phyloP scores from a whole-genome alignment of 495 filamentous ascomycete genomes.

The Chlorociboria aeruginascens region DNA sequence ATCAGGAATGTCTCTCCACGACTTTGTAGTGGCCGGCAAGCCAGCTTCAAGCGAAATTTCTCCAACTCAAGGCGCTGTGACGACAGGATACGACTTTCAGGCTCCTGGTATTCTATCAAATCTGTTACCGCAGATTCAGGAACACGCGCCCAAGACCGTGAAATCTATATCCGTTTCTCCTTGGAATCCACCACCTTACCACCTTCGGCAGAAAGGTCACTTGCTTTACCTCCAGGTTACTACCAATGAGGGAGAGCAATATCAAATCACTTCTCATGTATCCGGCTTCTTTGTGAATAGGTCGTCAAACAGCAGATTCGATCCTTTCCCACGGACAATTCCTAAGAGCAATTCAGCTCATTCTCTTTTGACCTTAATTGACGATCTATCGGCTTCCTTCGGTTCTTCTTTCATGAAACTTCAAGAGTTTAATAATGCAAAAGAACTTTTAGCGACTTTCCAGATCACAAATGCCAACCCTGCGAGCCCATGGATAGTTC shows the following conservation, averaged over 20 bases:
- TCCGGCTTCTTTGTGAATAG: slow-evolving; percentile 96
- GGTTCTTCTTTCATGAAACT: slow-evolving; percentile 55
- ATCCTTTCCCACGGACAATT: slow-evolving; percentile 62
- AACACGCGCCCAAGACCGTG: slow-evolving; percentile 69
- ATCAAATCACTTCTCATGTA: slow-evolving; percentile 85
- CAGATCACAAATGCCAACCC: slow-evolving; percentile 90
- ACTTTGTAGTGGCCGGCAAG: slow-evolving; percentile 47
- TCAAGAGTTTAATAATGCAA: slow-evolving; percentile 68
- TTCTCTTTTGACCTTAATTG: slow-evolving; percentile 74
- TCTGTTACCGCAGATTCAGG: slow-evolving; percentile 53
- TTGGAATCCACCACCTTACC: slow-evolving; percentile 94
- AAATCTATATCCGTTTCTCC: slow-evolving; percentile 79
- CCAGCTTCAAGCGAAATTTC: slow-evolving; percentile 21
- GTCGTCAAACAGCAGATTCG: slow-evolving; percentile 81
- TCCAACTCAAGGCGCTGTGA: slow-evolving; percentile 39
- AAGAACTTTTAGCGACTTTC: slow-evolving; percentile 84
- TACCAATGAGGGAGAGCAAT: slow-evolving; percentile 85
- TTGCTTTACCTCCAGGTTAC: slow-evolving; percentile 80
- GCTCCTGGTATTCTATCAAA: slow-evolving; percentile 51
- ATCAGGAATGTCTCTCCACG: slow-evolving; percentile 80
- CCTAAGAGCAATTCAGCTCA: slow-evolving; percentile 65
- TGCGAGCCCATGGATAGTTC: slow-evolving; percentile 84
- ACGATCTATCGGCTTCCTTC: slow-evolving; percentile 73
- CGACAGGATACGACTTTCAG: slow-evolving; percentile 65
- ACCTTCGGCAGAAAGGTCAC: slow-evolving; percentile 83